A percentile compares a stretch with the other conserved stretches of the same genome.
These are phyloP conservation scores for Neurospora sp. DNA, from an alignment of 495 filamentous ascomycete genomes.

Conservation along the genomic window DNA sequence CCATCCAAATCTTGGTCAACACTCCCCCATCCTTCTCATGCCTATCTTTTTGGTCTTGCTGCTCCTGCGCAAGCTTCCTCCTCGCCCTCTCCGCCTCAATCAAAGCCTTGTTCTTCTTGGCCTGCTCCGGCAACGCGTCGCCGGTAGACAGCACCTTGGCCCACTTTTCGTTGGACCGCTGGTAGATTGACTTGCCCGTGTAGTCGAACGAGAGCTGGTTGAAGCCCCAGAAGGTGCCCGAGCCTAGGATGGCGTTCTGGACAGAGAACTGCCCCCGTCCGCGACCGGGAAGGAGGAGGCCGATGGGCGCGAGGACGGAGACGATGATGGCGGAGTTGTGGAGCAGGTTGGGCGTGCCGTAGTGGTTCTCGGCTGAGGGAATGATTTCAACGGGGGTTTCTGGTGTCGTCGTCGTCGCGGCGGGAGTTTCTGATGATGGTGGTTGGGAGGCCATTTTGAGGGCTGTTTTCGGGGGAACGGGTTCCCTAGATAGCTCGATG, in stretches of 20 bases:
- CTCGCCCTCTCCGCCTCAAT: conserved; percentile 33
- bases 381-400: neutral
- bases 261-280: conserved; percentile 50
- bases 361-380: conserved; percentile 1
- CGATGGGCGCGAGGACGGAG: conserved; percentile 58
- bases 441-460: neutral
- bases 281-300: conserved; percentile 67
- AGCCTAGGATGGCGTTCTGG: conserved; percentile 51
- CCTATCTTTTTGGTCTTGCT: conserved; percentile 10
- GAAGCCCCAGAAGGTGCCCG: conserved; percentile 46
- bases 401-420: neutral
- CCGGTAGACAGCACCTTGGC: conserved; percentile 1
- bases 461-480: neutral
- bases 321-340: conserved; percentile 52
- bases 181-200: conserved; percentile 44
- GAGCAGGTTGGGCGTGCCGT: conserved; percentile 30
- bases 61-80: conserved; percentile 13
- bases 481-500: neutral
- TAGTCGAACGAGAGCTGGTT: conserved; percentile 53
- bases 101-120: conserved; percentile 40
- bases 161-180: conserved; percentile 18
- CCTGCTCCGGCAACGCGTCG: conserved; percentile 36
- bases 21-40: conserved; percentile 28
- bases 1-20: conserved; percentile 47
- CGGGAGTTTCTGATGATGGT: neutral